Evolutionary conservation across 768 basidiomycete genomes (phyloP), one percentile per base, ranked within the genome.

Genomic region (Cystobasidium tubakii): DNA sequence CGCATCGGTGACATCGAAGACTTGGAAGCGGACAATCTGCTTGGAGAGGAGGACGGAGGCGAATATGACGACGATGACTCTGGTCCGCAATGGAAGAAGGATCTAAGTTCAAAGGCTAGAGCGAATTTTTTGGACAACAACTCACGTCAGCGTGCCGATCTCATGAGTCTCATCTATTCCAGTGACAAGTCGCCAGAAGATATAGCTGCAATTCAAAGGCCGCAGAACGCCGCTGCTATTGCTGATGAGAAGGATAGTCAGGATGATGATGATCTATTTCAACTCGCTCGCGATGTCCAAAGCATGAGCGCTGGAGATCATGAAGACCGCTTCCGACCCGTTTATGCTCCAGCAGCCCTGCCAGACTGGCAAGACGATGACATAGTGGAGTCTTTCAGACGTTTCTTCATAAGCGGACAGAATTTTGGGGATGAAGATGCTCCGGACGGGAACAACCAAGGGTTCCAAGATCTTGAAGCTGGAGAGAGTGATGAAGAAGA

Each of bases 331-430:
- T 79, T 75, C 72, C 69, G 77, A 21, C 57, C 46, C 10, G 50
- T 73, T 4, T 17, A 87, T n/a, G 80, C 84, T 53, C 77, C 77
- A 0, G 85, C 87, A 29, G 83, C 83, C 9, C 81, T 90, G 73
- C 85, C 84, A 74, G 86, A 86, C 77, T 97, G 93, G 94, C 88
- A 89, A 73, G 87, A 90, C 75, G 90, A 94, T 75, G 88, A 86
- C 27, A 85, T 90, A 80, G 84, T 98, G 27, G 90, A 96, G 65
- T 89, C 90, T 1, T 88, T 99, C 78, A 87, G 90, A 6, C 84
- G 87, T 69, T 83, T 95, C 64, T 99, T 99, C 82, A 95, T 99
- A 80, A 95, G 93, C 0, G 92, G 90, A 0, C 79, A 72, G 15
- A 80, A 80, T 17, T 80, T 78, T 0, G 77, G 81, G 44, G 81